These are phyloP conservation scores for Discostella stelligeroides DNA, from an alignment of 108 stramenopile genomes.

Conservation along the genomic window DNA sequence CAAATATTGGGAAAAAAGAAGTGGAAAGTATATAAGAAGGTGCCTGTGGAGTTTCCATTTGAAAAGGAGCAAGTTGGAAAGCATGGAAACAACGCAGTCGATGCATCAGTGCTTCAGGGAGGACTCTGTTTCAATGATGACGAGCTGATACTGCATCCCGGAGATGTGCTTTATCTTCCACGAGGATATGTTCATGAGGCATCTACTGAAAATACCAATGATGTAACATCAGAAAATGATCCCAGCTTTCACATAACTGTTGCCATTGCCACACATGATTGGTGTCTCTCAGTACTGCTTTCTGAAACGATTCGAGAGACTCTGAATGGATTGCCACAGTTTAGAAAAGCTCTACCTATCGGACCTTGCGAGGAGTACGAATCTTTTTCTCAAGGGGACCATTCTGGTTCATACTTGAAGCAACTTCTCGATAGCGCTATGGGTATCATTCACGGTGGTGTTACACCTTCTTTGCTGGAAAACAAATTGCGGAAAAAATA, in stretches of 20 bases:
- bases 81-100: slow-evolving; percentile 59
- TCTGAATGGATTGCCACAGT: slow-evolving; percentile 38
- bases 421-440: slow-evolving; percentile 24
- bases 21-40: slow-evolving; percentile 76
- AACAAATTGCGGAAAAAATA: slow-evolving; percentile 30
- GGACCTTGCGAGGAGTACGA: slow-evolving; percentile 29
- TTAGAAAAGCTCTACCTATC: slow-evolving; percentile 55
- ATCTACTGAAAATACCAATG: slow-evolving; percentile 27
- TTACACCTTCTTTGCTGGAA: slow-evolving; percentile 24
- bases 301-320: slow-evolving; percentile 33
- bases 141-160: slow-evolving; percentile 51
- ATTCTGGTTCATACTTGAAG: slow-evolving; percentile 11
- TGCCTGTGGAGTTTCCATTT: slow-evolving; percentile 75
- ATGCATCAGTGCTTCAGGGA: slow-evolving; percentile 51
- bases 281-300: slow-evolving; percentile 70
- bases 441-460: slow-evolving; percentile 18
- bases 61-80: slow-evolving; percentile 89
- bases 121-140: slow-evolving; percentile 42
- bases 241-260: slow-evolving; percentile 80
- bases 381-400: background rate
- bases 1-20: slow-evolving; percentile 75
- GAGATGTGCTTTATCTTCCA: slow-evolving; percentile 89
- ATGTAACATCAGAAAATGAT: slow-evolving; percentile 5
- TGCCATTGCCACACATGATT: slow-evolving; percentile 88
- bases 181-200: slow-evolving; percentile 89